These are phyloP conservation scores for Azolla pinnata DNA, from an alignment of 75 land plant species.

Conservation along the genomic window DNA sequence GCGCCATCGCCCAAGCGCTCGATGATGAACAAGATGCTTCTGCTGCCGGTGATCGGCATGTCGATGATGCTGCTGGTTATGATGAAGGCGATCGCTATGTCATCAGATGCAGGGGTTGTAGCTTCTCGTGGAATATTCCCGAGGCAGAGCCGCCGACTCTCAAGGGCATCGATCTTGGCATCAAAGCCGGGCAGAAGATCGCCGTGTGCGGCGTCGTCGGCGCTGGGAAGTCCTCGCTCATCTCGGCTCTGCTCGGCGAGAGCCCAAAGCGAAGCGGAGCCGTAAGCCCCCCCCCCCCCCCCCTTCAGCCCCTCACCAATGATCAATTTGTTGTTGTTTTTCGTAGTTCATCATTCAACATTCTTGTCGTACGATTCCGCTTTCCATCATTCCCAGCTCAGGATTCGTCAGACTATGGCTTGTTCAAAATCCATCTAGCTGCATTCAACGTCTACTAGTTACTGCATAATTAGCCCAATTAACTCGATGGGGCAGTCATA, in stretches of 20 bases:
- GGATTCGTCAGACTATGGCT: too few relatives aligned
- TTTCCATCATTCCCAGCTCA: too few relatives aligned
- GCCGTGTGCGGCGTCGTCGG: constrained; percentile 81
- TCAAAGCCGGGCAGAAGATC: constrained; percentile 43
- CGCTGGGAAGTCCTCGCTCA: constrained; percentile 64
- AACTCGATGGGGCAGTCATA: too few relatives aligned
- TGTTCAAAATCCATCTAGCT: too few relatives aligned
- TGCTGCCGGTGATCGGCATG: constrained; percentile 2
- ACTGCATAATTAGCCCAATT: too few relatives aligned
- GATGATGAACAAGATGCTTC: too few relatives aligned
- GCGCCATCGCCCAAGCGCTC: too few relatives aligned
- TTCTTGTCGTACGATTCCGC: too few relatives aligned
- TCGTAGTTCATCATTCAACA: too few relatives aligned
- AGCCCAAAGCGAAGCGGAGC: constrained; percentile 55
- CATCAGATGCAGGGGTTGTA: constrained; percentile 29
- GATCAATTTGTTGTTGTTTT: too few relatives aligned
- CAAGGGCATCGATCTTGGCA: constrained; percentile 32
- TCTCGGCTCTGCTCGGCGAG: constrained; percentile 58
- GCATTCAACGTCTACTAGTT: too few relatives aligned
- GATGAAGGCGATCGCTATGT: constrained; percentile 1
- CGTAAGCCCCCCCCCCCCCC: constrained; percentile 25
- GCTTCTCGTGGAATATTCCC: constrained; percentile 56
- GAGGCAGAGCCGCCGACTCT: constrained; percentile 36
- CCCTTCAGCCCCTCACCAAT: neutral
- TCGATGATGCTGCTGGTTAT: constrained; percentile 6